Evolutionary conservation across 441 rosid genomes (phyloP), one percentile per base, ranked within the genome.

Genomic region (Iberis amara): DNA sequence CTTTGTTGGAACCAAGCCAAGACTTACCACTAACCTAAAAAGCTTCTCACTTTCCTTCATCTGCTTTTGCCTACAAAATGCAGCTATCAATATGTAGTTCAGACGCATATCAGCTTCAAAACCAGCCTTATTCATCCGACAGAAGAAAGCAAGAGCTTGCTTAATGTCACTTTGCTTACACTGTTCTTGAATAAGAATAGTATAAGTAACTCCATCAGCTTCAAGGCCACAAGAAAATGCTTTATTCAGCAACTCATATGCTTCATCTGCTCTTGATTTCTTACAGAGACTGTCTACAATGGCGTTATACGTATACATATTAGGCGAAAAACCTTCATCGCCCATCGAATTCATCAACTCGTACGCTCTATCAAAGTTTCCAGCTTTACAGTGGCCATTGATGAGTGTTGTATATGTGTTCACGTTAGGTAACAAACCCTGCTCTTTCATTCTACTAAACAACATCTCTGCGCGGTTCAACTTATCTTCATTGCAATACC

Each of bases 381-480:
- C 92, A 11, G 60, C 79, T 73, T 79, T 85, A 58, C 85, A 78
- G 44, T 87, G 86, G 11, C 92, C 98, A 61, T 76, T 51, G 0
- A 85, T 73, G 13, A 87, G 88, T 48, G 82, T 76, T 33, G 85
- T 78, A 64, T 87, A 87, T 5, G 95, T 86, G 8, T 77, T 77
- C 45, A 76, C 69, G 44, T 85, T 87, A 41, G 97, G 90, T 61
- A 47, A 39, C 66, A 87, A 56, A 30, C 85, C 95, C 59, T 90
- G 97, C 55, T 81, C 96, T 64, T 77, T 79, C 98, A 87, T 85
- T 66, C 83, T 79, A 45, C 74, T 30, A 4, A 90, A 66, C 58
- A 90, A 60, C 98, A 87, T 90, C 83, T 85, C 96, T 31, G 92
- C 95, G 13, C 92, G 79, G 55, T 70, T 82, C 83, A 87, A 42